Evolutionary conservation across 1,284 basidiomycete genomes (phyloP).

Genomic region (Ceratobasidium sp.): DNA sequence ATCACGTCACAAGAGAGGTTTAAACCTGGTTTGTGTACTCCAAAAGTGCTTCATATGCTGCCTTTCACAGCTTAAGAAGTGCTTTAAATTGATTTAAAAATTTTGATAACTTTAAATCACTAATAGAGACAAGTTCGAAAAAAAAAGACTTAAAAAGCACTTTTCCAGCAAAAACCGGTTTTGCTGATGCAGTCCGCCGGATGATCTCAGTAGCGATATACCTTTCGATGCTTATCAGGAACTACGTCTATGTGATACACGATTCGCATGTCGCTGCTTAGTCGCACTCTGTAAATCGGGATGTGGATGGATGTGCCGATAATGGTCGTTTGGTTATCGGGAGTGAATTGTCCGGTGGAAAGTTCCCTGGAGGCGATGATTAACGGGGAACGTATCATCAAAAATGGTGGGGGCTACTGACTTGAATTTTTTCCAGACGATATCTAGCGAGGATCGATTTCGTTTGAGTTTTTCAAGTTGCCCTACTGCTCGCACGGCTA

Average conservation of each 20-base stretch:
- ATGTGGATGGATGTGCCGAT: background rate
- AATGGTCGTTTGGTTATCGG: background rate
- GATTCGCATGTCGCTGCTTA: constrained; percentile 30
- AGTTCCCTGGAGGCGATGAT: constrained; percentile 9
- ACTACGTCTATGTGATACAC: constrained; percentile 32
- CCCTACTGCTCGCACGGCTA: background rate
- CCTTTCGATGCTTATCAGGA: background rate
- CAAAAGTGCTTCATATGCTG: no score
- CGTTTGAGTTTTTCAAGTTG: background rate
- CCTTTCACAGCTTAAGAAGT: no score
- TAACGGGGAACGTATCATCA: background rate
- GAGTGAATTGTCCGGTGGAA: constrained; percentile 1
- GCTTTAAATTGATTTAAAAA: no score
- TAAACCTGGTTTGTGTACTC: no score
- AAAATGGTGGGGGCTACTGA: background rate
- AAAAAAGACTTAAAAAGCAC: no score
- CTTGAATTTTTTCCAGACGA: background rate
- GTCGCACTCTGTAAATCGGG: constrained; percentile 9
- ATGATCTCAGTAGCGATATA: background rate
- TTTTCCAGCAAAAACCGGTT: no score
- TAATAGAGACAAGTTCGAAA: no score
- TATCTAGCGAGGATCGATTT: background rate
- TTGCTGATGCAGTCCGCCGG: background rate
- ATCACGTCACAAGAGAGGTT: no score
- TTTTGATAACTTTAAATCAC: no score